Evolutionary conservation across 768 basidiomycete species (phyloP).

Genomic region (Boletus rubescentipes): DNA sequence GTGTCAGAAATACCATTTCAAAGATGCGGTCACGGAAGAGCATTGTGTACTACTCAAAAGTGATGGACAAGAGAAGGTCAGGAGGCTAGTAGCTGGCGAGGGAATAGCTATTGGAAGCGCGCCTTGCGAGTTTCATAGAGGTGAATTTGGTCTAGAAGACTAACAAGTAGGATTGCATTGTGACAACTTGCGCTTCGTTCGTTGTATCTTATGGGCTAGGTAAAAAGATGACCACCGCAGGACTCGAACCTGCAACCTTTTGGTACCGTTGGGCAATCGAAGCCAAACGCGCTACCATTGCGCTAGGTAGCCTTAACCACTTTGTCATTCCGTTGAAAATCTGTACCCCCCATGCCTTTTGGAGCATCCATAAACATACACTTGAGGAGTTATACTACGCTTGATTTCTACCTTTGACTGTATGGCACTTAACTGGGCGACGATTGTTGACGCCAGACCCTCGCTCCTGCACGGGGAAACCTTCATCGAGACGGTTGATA

Average conservation of each 20-base stretch:
- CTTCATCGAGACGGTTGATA: constrained; percentile 55
- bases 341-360: neutral
- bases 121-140: constrained; percentile 62
- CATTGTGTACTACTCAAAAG: constrained; percentile 47
- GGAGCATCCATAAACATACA: neutral
- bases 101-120: constrained; percentile 59
- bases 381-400: neutral
- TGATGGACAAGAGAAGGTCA: constrained; percentile 34
- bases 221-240: constrained; percentile 73
- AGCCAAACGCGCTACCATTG: constrained; percentile 97
- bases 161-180: neutral
- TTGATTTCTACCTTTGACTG: neutral
- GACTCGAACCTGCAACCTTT: constrained; percentile 97
- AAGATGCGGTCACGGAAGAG: constrained; percentile 59
- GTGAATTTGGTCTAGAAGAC: constrained; percentile 16
- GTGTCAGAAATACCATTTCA: constrained; percentile 61
- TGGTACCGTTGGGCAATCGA: constrained; percentile 77
- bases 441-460: constrained; percentile 56
- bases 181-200: neutral
- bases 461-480: constrained; percentile 65
- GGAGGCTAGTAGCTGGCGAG: constrained; percentile 34
- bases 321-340: neutral
- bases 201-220: too few relatives aligned
- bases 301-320: constrained; percentile 64
- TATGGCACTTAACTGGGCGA: constrained; percentile 83